Evolutionary conservation across 306 rosid genomes (phyloP), one percentile per base, ranked within the genome.

Genomic region (Vicia faba): DNA sequence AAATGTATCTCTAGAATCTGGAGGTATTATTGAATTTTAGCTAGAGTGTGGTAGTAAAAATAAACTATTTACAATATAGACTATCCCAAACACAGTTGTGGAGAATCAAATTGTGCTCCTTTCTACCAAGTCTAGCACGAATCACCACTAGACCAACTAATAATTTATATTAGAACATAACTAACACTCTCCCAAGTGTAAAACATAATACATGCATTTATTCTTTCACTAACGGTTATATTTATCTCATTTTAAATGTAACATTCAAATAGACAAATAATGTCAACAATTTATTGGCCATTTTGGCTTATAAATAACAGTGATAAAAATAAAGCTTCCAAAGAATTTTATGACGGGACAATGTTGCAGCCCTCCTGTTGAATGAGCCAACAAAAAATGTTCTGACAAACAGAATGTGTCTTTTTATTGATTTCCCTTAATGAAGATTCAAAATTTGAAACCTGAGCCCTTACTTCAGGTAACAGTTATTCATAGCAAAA

Each of bases 391-490:
- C 43, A 46, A 69, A 73, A 59, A 11, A 31, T 40, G 48, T 39
- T 45, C 13, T 10, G 46, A n/a, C 26, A 48, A 71, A 68, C 50
- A 33, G 69, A 68, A 64, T 58, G 53, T 64, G 46, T 3, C 64
- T n/a, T 49, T 20, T 73, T 19, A 57, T 64, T 62, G 70, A 45
- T 53, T 39, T 70, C 23, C 53, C 36, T 33, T 64, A 66, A 26
- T 29, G 63, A 58, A 57, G 79, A 77, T 44, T 69, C 82, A 77
- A 75, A 75, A 67, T 26, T 61, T 74, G 75, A 70, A 51, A 46
- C 28, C 20, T 20, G 69, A 55, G 60, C 72, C 73, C 41, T 74
- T 57, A 38, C 57, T 73, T 39, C 35, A 38, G 64, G 50, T 8
- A 15, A 40, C 70, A 19, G 29, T 73, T 50, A 41, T 81, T 77